A percentile compares a stretch with the other conserved stretches of the same genome.
These are phyloP conservation scores for Neurospora sp. DNA, from an alignment of 495 filamentous ascomycete genomes.

Conservation along the genomic window DNA sequence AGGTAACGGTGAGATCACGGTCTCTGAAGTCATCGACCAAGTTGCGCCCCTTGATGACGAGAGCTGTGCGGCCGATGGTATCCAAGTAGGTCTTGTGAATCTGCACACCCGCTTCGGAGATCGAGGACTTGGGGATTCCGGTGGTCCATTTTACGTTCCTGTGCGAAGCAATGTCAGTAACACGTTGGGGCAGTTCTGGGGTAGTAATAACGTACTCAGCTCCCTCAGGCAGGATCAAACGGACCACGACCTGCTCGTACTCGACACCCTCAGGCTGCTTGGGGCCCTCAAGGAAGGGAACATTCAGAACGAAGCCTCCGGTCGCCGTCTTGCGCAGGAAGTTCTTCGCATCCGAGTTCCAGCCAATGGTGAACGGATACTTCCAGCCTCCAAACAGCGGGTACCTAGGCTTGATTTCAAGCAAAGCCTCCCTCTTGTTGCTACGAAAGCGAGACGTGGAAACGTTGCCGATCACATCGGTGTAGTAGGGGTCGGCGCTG, in stretches of 20 bases:
- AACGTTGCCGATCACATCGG: slow-evolving; percentile 94
- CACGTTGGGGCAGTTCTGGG: not conserved
- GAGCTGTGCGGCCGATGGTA: slow-evolving; percentile 75
- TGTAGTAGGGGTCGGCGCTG: slow-evolving; percentile 80
- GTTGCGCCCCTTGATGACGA: slow-evolving; percentile 73
- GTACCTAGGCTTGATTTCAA: slow-evolving; percentile 87
- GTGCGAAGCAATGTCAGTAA: not conserved
- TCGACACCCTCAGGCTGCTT: slow-evolving; percentile 73
- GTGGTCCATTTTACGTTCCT: slow-evolving; percentile 63
- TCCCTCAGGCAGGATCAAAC: slow-evolving; percentile 83
- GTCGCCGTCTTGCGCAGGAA: slow-evolving; percentile 57
- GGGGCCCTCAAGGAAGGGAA: slow-evolving; percentile 92
- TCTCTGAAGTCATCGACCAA: slow-evolving; percentile 82
- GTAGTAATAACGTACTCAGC: slow-evolving; percentile 55
- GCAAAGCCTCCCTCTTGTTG: slow-evolving; percentile 62
- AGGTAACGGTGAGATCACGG: slow-evolving; percentile 74
- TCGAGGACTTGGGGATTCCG: slow-evolving; percentile 46
- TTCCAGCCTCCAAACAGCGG: slow-evolving; percentile 96
- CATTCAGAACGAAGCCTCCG: slow-evolving; percentile 73
- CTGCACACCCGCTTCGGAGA: slow-evolving; percentile 43
- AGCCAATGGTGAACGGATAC: slow-evolving; percentile 89
- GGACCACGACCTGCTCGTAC: slow-evolving; percentile 71
- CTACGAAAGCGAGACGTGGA: slow-evolving; percentile 84
- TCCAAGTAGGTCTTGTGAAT: slow-evolving; percentile 77
- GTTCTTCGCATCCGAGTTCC: slow-evolving; percentile 72